Conservation (phyloP, 1,284 basidiomycete species). For the Malassezia equina region DNA sequence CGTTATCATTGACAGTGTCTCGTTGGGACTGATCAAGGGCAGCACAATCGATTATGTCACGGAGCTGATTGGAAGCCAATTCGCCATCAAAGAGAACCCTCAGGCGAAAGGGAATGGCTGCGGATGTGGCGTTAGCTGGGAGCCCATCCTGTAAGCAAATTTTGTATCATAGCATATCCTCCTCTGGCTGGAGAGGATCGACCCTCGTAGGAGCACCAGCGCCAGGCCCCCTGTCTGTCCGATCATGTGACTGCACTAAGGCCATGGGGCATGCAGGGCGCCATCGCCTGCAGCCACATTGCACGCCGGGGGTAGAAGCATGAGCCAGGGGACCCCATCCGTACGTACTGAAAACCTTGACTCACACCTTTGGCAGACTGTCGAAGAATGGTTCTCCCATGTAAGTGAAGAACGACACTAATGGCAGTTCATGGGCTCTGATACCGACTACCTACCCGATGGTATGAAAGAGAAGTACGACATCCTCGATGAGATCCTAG, state of each 20-base stretch:
- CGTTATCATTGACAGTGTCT: constrained; percentile 68
- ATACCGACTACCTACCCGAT: neutral
- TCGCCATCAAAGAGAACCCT: constrained; percentile 68
- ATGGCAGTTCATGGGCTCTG: neutral
- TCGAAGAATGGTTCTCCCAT: neutral
- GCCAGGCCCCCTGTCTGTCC: no score
- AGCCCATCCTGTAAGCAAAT: constrained; percentile 51
- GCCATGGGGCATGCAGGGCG: neutral
- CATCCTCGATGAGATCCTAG: constrained; percentile 27
- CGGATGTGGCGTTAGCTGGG: constrained; percentile 85
- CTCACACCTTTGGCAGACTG: neutral
- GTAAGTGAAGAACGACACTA: neutral
- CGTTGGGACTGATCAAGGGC: constrained; percentile 66
- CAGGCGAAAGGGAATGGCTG: constrained; percentile 74
- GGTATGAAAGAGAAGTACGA: constrained; percentile 29
- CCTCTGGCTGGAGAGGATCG: no score
- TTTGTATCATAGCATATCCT: neutral
- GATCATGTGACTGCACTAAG: neutral
- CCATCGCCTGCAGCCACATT: neutral
- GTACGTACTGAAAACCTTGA: neutral
- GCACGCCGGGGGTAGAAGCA: neutral
- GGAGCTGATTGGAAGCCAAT: constrained; percentile 78
- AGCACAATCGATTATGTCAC: constrained; percentile 78
- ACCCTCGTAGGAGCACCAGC: no score
- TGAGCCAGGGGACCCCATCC: neutral